Evolutionary conservation across 441 rosid genomes (phyloP), one percentile per base, ranked within the genome.

Genomic region (Mallotus japonicus): DNA sequence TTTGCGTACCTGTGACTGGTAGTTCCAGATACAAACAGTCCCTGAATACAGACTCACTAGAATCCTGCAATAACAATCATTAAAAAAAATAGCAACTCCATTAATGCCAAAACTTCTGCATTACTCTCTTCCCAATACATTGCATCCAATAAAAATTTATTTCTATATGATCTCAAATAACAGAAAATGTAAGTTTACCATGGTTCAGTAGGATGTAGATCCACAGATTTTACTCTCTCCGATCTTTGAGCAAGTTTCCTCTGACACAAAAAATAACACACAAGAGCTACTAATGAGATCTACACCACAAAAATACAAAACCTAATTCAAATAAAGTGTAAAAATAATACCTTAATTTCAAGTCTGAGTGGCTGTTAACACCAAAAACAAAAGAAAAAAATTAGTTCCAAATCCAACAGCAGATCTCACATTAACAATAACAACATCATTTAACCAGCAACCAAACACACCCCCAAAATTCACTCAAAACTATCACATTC

Each of bases 191-290:
- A 56, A 28, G 32, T 32, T 70, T 79, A 95, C 98, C 99, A 92
- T 92, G 98, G 98, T 75, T 95, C 87, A 0, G 89, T 80, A n/a
- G 94, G 96, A 80, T 95, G 99, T n/a, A 95, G 86, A 79, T 92
- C 96, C 22, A 91, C 93, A 19, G 91, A 90, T 75, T 92, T 91
- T 50, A 95, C 97, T 81, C 98, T 83, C 62, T 90, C 97, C 46
- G 95, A 95, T 78, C 86, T 79, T 80, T 90, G 91, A 74, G 88
- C 83, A 74, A 90, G 83, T 80, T 90, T 86, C 61, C 88, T 89
- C 97, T 92, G 86, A 77, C 74, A 62, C 8, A 60, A 81, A 50
- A 54, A 40, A 73, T 77, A 75, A 69, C 55, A 28, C 20, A 49
- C 70, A 67, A 58, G 50, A 40, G 50, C 56, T 22, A 57, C 46